Evolutionary conservation across 2,329 filamentous ascomycete genomes (phyloP).

Genomic region (Aspergillus udagawae): DNA sequence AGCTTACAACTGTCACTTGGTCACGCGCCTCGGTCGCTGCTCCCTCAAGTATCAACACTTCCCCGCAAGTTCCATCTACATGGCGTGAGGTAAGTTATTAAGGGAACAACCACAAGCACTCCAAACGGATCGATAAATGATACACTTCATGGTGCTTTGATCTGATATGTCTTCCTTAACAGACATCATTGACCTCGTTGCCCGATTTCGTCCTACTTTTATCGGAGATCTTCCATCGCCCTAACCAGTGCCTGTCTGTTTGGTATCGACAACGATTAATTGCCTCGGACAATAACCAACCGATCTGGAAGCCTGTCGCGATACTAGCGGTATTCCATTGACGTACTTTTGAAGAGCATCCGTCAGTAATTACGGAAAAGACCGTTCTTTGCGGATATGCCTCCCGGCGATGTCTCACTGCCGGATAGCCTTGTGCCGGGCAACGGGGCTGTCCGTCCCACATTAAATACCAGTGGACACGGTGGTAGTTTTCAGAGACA

Average conservation of each 20-base stretch:
- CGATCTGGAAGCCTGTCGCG: neutral
- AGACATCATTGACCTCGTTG: neutral
- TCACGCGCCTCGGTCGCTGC: slow-evolving; percentile 11
- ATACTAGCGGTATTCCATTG: too few relatives aligned
- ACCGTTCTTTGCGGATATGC: slow-evolving; percentile 31
- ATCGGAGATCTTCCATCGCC: neutral
- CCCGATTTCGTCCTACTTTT: neutral
- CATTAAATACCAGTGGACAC: slow-evolving; percentile 34
- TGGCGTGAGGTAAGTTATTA: slow-evolving; percentile 23
- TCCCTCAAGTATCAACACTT: slow-evolving; percentile 12
- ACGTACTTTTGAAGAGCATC: neutral
- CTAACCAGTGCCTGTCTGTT: neutral
- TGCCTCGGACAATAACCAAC: neutral
- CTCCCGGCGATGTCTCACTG: slow-evolving; percentile 38
- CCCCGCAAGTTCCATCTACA: slow-evolving; percentile 23
- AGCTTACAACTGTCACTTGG: slow-evolving; percentile 2
- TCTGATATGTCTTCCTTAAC: neutral
- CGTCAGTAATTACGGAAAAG: slow-evolving; percentile 8
- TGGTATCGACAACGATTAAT: neutral
- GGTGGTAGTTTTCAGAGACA: slow-evolving; percentile 33
- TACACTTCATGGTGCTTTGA: neutral
- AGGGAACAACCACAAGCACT: slow-evolving; percentile 11
- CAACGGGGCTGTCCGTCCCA: slow-evolving; percentile 36
- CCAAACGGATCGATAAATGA: slow-evolving; percentile 13
- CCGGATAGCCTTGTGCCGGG: slow-evolving; percentile 42